A percentile compares a stretch with the other conserved stretches of the same genome.
phyloP scores from a whole-genome alignment of 75 land plant genomes.

The Cryptomeria japonica region DNA sequence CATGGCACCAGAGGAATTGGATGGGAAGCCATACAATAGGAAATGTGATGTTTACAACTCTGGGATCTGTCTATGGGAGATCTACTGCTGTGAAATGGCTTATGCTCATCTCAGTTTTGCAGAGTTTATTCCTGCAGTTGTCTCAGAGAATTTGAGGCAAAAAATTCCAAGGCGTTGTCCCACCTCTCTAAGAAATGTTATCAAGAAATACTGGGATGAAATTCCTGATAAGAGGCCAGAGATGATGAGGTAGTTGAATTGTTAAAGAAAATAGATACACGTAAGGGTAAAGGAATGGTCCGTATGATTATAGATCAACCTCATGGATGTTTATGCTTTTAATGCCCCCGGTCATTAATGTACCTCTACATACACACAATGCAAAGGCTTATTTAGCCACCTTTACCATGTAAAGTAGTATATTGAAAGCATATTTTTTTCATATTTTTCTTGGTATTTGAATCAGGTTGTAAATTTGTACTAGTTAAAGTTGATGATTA shows the following conservation, averaged over 20 bases:
- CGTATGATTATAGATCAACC: conserved; percentile 70
- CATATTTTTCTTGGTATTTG: too few relatives aligned
- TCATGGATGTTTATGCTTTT: conserved; percentile 79
- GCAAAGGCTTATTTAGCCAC: neutral
- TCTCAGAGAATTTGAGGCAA: conserved; percentile 90
- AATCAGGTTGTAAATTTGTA: too few relatives aligned
- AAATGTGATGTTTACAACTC: conserved; percentile 98
- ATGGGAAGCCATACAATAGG: conserved; percentile 92
- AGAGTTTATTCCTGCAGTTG: conserved; percentile 86
- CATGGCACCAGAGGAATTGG: conserved; percentile 97
- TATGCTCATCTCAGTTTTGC: conserved; percentile 86
- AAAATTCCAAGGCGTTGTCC: conserved; percentile 94
- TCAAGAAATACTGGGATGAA: conserved; percentile 96
- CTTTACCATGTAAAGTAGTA: neutral
- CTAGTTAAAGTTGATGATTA: too few relatives aligned
- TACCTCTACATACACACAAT: neutral
- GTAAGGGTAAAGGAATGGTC: conserved; percentile 92
- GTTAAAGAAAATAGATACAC: conserved; percentile 86
- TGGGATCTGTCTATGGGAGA: conserved; percentile 96
- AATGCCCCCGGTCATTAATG: conserved; percentile 14
- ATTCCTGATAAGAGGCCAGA: conserved; percentile 88
- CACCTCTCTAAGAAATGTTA: conserved; percentile 75
- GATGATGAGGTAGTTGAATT: conserved; percentile 87
- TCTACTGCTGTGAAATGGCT: conserved; percentile 97
- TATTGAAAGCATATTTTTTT: neutral